A percentile compares a stretch with the other conserved stretches of the same genome.
Evolutionary conservation across 305 asterid genomes (phyloP).

Genomic region (Coffea humblotiana): DNA sequence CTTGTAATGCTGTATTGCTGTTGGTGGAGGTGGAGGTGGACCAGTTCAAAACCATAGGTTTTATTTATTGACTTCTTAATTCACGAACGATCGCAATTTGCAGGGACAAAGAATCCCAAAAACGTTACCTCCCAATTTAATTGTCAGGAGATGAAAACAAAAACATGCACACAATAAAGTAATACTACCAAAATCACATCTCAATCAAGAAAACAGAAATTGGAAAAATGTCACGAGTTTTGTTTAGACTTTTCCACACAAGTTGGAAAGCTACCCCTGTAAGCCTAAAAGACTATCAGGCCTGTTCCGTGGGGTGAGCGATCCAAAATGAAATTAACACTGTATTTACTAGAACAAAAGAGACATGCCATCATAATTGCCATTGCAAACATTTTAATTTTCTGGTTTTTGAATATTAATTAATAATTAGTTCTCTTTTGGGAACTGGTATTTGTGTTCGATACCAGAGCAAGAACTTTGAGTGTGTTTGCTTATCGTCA

Average conservation of each 20-base stretch:
- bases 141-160: neutral
- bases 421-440: neutral
- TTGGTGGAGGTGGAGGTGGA: conserved; percentile 5
- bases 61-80: neutral
- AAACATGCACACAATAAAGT: too few relatives aligned
- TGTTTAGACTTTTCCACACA: neutral
- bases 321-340: neutral
- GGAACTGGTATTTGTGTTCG: neutral
- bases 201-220: neutral
- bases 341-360: neutral
- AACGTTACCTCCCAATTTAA: neutral
- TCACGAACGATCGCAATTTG: neutral
- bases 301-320: neutral
- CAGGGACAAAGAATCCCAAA: neutral
- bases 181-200: neutral
- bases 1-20: neutral
- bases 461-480: neutral
- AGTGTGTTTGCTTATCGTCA: neutral
- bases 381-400: neutral
- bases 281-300: neutral
- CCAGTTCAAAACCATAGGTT: neutral
- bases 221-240: neutral
- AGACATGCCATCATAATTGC: neutral
- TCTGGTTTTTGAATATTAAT: neutral
- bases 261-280: neutral